Conservation (phyloP, 129 eudicot genomes). For the Dittrichia graveolens region DNA sequence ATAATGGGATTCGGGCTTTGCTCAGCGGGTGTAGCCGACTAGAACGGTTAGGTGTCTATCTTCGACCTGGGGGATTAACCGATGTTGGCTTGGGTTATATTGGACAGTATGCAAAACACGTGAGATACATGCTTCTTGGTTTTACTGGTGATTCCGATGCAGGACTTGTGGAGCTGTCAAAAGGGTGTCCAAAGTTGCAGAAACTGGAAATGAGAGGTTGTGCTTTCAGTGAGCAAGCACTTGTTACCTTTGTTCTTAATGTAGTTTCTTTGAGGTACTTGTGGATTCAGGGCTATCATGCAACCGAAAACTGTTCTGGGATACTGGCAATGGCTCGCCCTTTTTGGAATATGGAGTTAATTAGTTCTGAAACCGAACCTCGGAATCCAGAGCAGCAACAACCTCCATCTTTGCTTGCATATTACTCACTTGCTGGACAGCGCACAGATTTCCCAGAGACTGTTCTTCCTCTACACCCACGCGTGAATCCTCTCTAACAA, state of each 20-base stretch:
- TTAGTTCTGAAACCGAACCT: conserved; percentile 35
- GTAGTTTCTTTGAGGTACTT: conserved; percentile 69
- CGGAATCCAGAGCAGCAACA: conserved; percentile 20
- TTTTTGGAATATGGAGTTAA: conserved; percentile 90
- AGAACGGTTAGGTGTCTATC: conserved; percentile 68
- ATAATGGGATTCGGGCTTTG: conserved; percentile 74
- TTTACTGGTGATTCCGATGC: conserved; percentile 71
- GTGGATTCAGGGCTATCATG: conserved; percentile 81
- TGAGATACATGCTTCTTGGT: conserved; percentile 86
- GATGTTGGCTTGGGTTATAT: conserved; percentile 69
- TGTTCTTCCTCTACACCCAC: conserved; percentile 61
- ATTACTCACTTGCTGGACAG: conserved; percentile 88
- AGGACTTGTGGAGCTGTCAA: conserved; percentile 70
- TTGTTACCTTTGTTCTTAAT: conserved; percentile 51
- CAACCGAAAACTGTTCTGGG: conserved; percentile 43
- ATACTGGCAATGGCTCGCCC: conserved; percentile 75
- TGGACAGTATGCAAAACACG: conserved; percentile 58
- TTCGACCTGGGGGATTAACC: conserved; percentile 71
- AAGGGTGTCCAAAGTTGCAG: conserved; percentile 75
- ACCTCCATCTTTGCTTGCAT: conserved; percentile 84
- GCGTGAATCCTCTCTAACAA: conserved; percentile 21
- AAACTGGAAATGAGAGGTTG: conserved; percentile 82
- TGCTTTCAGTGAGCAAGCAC: conserved; percentile 65
- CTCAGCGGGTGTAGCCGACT: conserved; percentile 60
- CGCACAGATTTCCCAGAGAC: conserved; percentile 70